Evolutionary conservation across 495 filamentous ascomycete species (phyloP).

Genomic region (Trichoderma gamsii): DNA sequence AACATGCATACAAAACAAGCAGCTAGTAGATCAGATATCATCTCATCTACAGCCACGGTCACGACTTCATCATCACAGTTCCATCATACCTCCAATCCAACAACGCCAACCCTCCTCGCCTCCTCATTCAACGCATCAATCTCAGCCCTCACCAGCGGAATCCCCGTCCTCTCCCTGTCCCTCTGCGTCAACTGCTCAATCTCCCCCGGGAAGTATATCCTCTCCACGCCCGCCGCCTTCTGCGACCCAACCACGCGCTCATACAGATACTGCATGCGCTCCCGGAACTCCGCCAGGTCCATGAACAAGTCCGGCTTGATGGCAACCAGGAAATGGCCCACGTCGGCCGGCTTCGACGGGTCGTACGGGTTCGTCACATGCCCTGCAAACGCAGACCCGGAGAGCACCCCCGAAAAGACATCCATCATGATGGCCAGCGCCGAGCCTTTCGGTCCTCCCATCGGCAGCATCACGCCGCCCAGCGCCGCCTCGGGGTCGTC

Average conservation of each 20-base stretch:
- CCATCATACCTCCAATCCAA: not conserved
- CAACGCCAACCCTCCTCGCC: slow-evolving; percentile 49
- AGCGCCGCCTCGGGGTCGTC: slow-evolving; percentile 61
- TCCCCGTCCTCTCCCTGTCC: slow-evolving; percentile 50
- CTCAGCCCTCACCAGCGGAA: slow-evolving; percentile 61
- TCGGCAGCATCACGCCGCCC: slow-evolving; percentile 69
- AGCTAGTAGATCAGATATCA: not conserved
- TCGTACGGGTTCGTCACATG: slow-evolving; percentile 69
- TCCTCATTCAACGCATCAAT: slow-evolving; percentile 62
- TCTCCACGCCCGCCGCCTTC: slow-evolving; percentile 63
- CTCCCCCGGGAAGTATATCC: slow-evolving; percentile 75
- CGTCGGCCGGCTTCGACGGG: slow-evolving; percentile 57
- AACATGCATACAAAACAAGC: not conserved
- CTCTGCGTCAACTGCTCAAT: slow-evolving; percentile 60
- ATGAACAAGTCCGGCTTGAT: slow-evolving; percentile 75
- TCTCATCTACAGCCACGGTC: not conserved
- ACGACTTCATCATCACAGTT: not conserved
- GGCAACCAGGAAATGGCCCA: slow-evolving; percentile 70
- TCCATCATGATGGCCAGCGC: slow-evolving; percentile 77
- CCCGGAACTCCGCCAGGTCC: slow-evolving; percentile 59
- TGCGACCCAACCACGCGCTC: slow-evolving; percentile 56
- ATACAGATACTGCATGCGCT: slow-evolving; percentile 66
- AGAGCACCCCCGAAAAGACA: slow-evolving; percentile 71
- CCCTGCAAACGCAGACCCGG: slow-evolving; percentile 63
- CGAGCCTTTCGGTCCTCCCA: slow-evolving; percentile 73